Evolutionary conservation across 148 eudicot genomes (phyloP).

Genomic region (Mesembryanthemum crystallinum): DNA sequence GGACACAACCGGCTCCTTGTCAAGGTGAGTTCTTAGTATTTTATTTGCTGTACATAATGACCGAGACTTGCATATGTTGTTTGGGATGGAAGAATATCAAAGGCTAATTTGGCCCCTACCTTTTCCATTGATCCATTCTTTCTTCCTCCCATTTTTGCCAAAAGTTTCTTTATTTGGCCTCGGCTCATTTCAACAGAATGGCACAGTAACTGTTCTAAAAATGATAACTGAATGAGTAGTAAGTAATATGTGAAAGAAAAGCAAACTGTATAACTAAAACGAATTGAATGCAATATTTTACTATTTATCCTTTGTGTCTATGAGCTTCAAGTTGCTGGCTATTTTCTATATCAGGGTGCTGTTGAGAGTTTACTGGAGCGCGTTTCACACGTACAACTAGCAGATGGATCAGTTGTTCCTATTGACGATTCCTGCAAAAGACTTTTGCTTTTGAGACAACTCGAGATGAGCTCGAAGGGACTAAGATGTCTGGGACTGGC

Average conservation of each 20-base stretch:
- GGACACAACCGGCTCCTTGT: conserved; percentile 74
- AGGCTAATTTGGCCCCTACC: neutral
- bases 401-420: conserved; percentile 70
- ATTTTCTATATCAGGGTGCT: conserved; percentile 55
- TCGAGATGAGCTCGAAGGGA: conserved; percentile 84
- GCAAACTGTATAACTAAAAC: too few relatives aligned
- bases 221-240: too few relatives aligned
- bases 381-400: conserved; percentile 64
- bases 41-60: neutral
- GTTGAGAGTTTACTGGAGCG: conserved; percentile 82
- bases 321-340: neutral
- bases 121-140: conserved; percentile 1
- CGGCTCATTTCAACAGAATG: too few relatives aligned
- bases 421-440: conserved; percentile 65
- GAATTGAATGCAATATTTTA: too few relatives aligned
- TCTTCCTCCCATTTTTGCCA: neutral
- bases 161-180: neutral
- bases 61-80: neutral
- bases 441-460: conserved; percentile 44
- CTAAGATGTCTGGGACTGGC: conserved; percentile 81
- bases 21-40: conserved; percentile 62
- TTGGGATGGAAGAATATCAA: conserved; percentile 2
- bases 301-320: neutral
- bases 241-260: too few relatives aligned
- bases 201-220: too few relatives aligned